Evolutionary conservation across 768 basidiomycete genomes (phyloP).

Genomic region (Lactarius trivialis): DNA sequence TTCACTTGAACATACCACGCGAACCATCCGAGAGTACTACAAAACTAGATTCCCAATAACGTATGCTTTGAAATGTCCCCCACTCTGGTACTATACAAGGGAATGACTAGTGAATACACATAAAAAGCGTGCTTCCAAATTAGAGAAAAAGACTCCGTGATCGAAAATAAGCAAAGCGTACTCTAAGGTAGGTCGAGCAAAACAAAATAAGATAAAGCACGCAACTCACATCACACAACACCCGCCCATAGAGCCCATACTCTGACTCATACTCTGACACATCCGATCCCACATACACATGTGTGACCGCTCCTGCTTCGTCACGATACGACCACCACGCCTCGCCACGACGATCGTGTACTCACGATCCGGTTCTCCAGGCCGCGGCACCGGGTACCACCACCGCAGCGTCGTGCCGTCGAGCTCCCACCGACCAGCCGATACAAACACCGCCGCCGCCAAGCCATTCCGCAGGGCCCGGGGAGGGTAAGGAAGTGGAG

Average conservation of each 20-base stretch:
- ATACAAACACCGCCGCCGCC: constrained; percentile 38
- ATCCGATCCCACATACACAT: constrained; percentile 18
- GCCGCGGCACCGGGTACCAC: constrained; percentile 31
- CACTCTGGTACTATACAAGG: constrained; percentile 3
- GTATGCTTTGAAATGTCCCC: neutral
- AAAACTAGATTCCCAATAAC: neutral
- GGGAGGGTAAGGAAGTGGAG: constrained; percentile 13
- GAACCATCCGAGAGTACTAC: neutral
- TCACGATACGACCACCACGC: constrained; percentile 30
- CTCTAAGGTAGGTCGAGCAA: constrained; percentile 4
- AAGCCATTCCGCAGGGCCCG: constrained; percentile 45
- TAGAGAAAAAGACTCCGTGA: neutral
- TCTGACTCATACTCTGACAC: neutral
- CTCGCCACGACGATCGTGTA: constrained; percentile 30
- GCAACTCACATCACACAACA: constrained; percentile 16
- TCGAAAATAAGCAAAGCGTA: neutral
- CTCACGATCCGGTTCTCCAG: constrained; percentile 28
- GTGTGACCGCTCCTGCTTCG: constrained; percentile 16
- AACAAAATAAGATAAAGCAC: neutral
- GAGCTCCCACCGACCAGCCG: constrained; percentile 42
- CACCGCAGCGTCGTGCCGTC: constrained; percentile 45
- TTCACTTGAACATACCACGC: constrained; percentile 25
- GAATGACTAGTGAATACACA: constrained; percentile 9
- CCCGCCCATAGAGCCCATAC: too few relatives aligned
- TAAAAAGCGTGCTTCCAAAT: constrained; percentile 2